Percentiles rank a stretch among this genome's conserved stretches.
Evolutionary conservation across 192 early-diverging fungal genomes (phyloP).

Genomic region (Backusella westeae): DNA sequence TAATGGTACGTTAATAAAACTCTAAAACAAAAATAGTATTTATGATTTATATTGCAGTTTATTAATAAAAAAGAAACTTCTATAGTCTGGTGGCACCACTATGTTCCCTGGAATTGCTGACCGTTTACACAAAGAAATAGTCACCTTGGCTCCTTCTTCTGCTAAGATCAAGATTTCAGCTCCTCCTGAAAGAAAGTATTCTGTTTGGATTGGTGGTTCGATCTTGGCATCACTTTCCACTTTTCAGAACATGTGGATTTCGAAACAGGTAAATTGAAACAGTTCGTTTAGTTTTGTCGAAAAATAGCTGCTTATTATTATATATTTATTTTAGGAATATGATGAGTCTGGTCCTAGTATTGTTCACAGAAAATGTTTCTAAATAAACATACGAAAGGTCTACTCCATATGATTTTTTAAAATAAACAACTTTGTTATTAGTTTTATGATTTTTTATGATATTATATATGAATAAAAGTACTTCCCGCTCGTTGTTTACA

Average conservation of each 20-base stretch:
- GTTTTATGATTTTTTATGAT: background rate
- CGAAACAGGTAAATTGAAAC: background rate
- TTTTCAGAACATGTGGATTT: background rate
- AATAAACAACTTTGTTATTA: background rate
- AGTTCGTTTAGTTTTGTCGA: background rate
- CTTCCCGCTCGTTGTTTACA: background rate
- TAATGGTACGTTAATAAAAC: background rate
- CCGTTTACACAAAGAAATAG: background rate
- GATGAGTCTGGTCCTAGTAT: background rate
- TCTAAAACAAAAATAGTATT: background rate
- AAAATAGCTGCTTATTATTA: background rate
- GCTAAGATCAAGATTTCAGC: background rate
- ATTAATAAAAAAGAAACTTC: background rate
- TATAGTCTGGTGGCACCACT: background rate
- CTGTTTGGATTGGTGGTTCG: slow-evolving; percentile 1
- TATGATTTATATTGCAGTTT: background rate
- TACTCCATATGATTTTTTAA: background rate
- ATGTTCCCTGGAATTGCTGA: background rate
- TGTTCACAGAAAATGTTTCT: slow-evolving; percentile 4
- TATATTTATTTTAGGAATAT: background rate
- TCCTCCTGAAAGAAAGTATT: background rate
- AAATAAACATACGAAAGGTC: background rate
- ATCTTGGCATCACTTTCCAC: background rate
- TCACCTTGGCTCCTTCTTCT: background rate
- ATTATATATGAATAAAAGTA: slow-evolving; percentile 1